Percentiles rank a stretch among this genome's conserved stretches.
Conservation (phyloP, 2,329 filamentous ascomycete genomes). For the Fusarium sp. region DNA sequence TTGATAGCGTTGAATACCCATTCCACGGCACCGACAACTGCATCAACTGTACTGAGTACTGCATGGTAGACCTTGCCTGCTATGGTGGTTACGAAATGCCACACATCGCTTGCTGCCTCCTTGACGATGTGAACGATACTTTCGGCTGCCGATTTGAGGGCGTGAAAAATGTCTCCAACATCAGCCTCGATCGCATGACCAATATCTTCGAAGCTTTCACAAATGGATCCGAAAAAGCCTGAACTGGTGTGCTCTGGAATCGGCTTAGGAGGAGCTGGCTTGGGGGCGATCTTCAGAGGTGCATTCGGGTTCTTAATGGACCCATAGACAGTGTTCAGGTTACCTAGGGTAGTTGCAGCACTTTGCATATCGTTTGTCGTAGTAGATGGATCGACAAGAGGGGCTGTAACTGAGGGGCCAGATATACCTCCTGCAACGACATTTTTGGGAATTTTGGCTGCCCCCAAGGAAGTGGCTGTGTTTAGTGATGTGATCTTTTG, state of each 20-base stretch:
- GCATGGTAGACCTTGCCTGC: not conserved
- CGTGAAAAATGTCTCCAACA: not conserved
- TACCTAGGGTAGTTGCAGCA: not conserved
- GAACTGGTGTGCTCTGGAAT: not conserved
- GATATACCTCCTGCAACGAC: not conserved
- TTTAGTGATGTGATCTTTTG: fast-evolving
- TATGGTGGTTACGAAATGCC: not conserved
- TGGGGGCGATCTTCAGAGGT: not conserved
- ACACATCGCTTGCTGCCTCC: not conserved
- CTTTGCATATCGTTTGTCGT: not conserved
- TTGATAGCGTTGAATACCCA: not conserved
- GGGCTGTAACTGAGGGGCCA: not conserved
- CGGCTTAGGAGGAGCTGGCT: not conserved
- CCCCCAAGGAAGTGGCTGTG: not conserved
- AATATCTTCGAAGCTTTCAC: fast-evolving
- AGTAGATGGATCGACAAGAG: not conserved
- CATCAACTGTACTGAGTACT: not conserved
- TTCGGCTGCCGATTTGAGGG: not conserved
- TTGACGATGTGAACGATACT: not conserved
- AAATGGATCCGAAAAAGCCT: not conserved
- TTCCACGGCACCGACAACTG: not conserved
- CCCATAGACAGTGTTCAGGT: not conserved
- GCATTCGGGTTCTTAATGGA: not conserved
- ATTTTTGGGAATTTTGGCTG: not conserved
- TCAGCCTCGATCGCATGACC: not conserved